Conservation (phyloP, 495 filamentous ascomycete species). For the Sordaria brevicollis region DNA sequence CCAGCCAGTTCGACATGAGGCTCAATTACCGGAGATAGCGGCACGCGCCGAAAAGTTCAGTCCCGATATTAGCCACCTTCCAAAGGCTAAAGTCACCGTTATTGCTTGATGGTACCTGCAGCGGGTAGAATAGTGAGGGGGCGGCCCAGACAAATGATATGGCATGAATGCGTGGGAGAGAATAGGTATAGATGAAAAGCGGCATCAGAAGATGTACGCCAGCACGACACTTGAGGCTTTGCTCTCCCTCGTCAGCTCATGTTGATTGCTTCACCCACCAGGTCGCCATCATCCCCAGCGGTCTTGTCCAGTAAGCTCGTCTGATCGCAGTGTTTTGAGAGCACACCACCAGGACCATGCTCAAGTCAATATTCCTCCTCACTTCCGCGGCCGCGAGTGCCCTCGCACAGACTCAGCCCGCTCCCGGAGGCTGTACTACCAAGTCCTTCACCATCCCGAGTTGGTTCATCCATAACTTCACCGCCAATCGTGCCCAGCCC, state of each 20-base stretch:
- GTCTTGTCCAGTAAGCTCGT: background rate
- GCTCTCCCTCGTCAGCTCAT: background rate
- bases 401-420: background rate
- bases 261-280: background rate
- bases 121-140: background rate
- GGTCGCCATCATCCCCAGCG: background rate
- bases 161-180: background rate
- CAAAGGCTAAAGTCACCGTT: background rate
- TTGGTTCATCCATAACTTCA: constrained; percentile 12
- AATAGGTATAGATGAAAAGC: background rate
- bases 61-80: background rate
- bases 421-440: constrained; percentile 6
- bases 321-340: background rate
- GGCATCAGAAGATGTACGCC: background rate
- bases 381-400: background rate
- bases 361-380: background rate
- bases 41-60: background rate
- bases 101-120: background rate
- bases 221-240: background rate
- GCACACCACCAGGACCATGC: background rate
- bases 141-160: background rate
- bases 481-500: background rate
- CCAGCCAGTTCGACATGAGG: background rate
- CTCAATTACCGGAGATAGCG: background rate
- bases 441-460: constrained; percentile 16